These are phyloP conservation scores for Aspergillus bertholletiae DNA, from an alignment of 495 filamentous ascomycete genomes.

Conservation along the genomic window DNA sequence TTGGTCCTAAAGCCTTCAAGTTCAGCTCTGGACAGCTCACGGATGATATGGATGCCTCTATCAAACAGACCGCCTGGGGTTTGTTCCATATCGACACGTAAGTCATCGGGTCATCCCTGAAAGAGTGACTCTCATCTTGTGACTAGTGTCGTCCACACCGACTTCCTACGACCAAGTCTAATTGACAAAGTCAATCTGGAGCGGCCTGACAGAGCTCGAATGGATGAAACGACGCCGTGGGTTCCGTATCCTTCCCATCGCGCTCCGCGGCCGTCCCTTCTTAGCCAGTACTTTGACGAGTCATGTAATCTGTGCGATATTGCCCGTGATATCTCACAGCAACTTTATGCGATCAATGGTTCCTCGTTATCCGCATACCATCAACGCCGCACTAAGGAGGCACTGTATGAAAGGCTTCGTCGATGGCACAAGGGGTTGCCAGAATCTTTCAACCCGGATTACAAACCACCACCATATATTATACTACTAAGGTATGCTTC, in stretches of 20 bases:
- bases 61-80: conserved; percentile 39
- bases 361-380: conserved; percentile 1
- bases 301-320: conserved; percentile 39
- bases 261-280: conserved; percentile 24
- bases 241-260: conserved; percentile 39
- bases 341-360: conserved; percentile 27
- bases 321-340: conserved; percentile 38
- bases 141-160: conserved; percentile 37
- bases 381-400: conserved; percentile 25
- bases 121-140: background rate
- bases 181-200: conserved; percentile 34
- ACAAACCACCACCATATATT: conserved; percentile 34
- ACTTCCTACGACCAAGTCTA: conserved; percentile 36
- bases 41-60: conserved; percentile 33
- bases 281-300: conserved; percentile 38
- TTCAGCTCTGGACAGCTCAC: conserved; percentile 21
- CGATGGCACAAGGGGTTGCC: conserved; percentile 35
- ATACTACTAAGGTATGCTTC: conserved; percentile 33
- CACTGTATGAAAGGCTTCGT: conserved; percentile 28
- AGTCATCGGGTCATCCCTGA: background rate
- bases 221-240: conserved; percentile 27
- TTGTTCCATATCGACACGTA: conserved; percentile 46
- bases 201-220: conserved; percentile 14
- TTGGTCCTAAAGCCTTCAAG: conserved; percentile 22
- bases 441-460: conserved; percentile 20